Evolutionary conservation across 75 land plant species (phyloP).

Genomic region (Cryptomeria japonica): DNA sequence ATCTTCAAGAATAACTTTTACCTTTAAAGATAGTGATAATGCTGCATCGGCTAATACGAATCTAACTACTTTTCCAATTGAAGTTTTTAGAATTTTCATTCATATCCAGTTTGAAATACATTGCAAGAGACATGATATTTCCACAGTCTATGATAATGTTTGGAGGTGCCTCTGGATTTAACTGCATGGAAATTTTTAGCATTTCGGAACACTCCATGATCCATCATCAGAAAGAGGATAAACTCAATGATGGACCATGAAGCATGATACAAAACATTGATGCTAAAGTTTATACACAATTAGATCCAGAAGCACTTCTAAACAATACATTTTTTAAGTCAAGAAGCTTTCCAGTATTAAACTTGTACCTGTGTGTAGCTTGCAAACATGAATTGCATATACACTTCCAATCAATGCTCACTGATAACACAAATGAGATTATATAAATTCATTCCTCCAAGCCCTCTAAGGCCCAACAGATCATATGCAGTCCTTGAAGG

Average conservation of each 20-base stretch:
- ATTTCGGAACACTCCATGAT: too few species aligned
- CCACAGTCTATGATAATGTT: too few species aligned
- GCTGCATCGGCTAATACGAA: not conserved
- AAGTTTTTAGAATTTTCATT: not conserved
- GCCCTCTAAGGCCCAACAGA: not conserved
- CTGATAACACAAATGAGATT: not conserved
- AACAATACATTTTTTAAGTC: not conserved
- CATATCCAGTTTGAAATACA: not conserved
- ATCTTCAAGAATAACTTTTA: not conserved
- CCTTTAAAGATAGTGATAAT: not conserved
- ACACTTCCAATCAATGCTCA: not conserved
- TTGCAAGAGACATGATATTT: too few species aligned
- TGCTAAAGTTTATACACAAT: too few species aligned
- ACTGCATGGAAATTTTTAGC: too few species aligned
- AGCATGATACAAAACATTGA: too few species aligned
- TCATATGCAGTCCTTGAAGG: not conserved
- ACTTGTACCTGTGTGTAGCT: not conserved
- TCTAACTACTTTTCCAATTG: not conserved
- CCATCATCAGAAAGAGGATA: too few species aligned
- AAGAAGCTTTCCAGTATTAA: not conserved
- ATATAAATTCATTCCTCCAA: not conserved
- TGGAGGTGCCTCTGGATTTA: too few species aligned
- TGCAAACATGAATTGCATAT: not conserved
- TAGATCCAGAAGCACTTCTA: too few species aligned
- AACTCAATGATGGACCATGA: too few species aligned